phyloP scores from a whole-genome alignment of 2,329 filamentous ascomycete genomes.

The Orbilia ellipsospora region DNA sequence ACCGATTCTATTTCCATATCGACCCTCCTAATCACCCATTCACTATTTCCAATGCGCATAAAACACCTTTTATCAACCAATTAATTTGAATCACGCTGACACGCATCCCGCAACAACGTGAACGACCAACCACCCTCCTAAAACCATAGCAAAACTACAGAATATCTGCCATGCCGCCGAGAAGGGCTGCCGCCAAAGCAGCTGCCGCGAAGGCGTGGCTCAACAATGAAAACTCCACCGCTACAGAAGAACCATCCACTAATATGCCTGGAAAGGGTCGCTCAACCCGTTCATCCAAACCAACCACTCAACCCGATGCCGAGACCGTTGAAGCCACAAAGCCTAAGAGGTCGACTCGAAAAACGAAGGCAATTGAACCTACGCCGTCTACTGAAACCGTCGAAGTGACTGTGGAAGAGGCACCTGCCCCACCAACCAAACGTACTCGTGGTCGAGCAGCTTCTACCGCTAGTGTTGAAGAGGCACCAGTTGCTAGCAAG shows the following conservation, averaged over 20 bases:
- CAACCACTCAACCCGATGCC: background rate
- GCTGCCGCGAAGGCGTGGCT: conserved; percentile 19
- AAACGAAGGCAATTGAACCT: conserved; percentile 1
- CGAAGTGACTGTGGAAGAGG: background rate
- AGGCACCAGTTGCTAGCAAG: conserved; percentile 9
- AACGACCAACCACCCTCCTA: too few species aligned
- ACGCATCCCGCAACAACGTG: too few species aligned
- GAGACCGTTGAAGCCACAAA: background rate
- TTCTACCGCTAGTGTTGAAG: conserved; percentile 11
- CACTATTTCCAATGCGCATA: background rate
- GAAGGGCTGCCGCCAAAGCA: conserved; percentile 15
- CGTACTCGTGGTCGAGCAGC: conserved; percentile 1
- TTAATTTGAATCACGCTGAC: too few species aligned
- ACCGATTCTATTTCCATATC: background rate
- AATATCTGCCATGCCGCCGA: conserved; percentile 9
- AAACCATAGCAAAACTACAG: too few species aligned
- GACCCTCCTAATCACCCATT: background rate
- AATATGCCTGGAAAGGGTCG: background rate
- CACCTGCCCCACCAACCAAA: background rate
- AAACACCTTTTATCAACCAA: too few species aligned
- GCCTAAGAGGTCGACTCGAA: conserved; percentile 10
- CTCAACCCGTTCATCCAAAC: background rate
- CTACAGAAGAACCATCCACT: background rate
- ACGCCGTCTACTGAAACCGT: background rate
- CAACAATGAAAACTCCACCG: background rate